Evolutionary conservation across 306 rosid species (phyloP), one percentile per base, ranked within the genome.

Genomic region (Clitoria ternatea): DNA sequence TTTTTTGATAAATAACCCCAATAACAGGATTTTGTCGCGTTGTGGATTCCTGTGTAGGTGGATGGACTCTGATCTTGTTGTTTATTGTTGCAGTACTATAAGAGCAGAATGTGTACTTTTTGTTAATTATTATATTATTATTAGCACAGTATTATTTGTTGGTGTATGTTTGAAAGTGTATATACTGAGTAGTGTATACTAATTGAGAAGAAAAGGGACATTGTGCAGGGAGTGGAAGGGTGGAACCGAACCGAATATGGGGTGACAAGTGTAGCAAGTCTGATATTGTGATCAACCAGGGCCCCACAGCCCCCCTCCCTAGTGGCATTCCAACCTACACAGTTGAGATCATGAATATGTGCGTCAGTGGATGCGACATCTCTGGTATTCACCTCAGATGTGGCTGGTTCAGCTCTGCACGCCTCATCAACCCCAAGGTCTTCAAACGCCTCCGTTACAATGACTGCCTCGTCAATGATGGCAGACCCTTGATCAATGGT

Each of bases 401-500:
- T 0, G 97, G 99, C 14, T 90, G 96, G 99, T 94, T 91, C 75
- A 91, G 97, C 87, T 94, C 99, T 1, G 95, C 89, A 15, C 80
- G 81, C 3, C 89, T 89, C 37, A 82, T 94, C 66, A 91, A 86
- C 67, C 97, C 99, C 1, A 90, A 74, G 72, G 20, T 94, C 47
- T 94, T 94, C 87, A 94, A 85, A 71, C 94, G 97, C 64, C 91
- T 91, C 48, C 73, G 77, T 39, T 91, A 79, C 77, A 77, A 89
- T 43, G 95, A 94, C 53, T 94, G 99, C 59, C 87, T 91, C 4
- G 95, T 89, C 19, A 94, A 94, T 72, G 87, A 89, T 23, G 99
- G 99, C 11, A 73, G 73, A 27, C 85, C 95, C 13, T 71, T 94
- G 19, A 72, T 61, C 64, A 81, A 70, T 11, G 99, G 99, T 1